Evolutionary conservation across 1,284 basidiomycete species (phyloP).

Genomic region (Trichosporon sp.): DNA sequence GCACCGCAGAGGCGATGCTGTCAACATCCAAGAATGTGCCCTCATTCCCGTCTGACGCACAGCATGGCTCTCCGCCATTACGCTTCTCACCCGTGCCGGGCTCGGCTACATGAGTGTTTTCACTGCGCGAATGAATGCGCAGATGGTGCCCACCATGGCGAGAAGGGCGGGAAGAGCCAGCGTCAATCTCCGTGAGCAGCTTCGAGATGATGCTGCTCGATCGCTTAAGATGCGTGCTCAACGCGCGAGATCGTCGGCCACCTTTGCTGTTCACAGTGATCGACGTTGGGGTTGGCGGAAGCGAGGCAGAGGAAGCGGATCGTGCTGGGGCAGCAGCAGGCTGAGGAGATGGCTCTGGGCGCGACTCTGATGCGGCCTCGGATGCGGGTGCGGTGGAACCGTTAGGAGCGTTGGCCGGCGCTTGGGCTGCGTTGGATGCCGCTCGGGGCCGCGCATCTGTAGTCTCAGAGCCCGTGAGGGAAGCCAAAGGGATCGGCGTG

Average conservation of each 20-base stretch:
- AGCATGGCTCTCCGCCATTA: background rate
- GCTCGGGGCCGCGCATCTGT: background rate
- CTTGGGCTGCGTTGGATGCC: background rate
- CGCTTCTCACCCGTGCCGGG: background rate
- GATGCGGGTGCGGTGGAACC: background rate
- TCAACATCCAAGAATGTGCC: background rate
- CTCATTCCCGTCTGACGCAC: background rate
- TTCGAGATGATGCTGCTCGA: conserved; percentile 14
- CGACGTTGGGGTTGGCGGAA: background rate
- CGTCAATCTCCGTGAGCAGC: conserved; percentile 15
- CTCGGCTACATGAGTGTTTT: background rate
- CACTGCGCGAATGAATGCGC: background rate
- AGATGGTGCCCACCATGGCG: background rate
- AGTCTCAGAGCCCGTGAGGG: background rate
- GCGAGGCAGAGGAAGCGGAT: background rate
- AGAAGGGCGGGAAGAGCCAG: background rate
- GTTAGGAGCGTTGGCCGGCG: background rate
- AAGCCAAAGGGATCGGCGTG: background rate
- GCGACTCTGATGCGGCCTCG: background rate
- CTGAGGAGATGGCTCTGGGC: background rate
- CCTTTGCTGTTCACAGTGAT: background rate
- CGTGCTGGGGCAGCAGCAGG: background rate
- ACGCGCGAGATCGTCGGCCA: background rate
- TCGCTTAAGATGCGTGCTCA: conserved; percentile 1
- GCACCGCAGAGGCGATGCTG: background rate